Conservation (phyloP, 2,329 filamentous ascomycete genomes). For the Plenodomus biglobosus region DNA sequence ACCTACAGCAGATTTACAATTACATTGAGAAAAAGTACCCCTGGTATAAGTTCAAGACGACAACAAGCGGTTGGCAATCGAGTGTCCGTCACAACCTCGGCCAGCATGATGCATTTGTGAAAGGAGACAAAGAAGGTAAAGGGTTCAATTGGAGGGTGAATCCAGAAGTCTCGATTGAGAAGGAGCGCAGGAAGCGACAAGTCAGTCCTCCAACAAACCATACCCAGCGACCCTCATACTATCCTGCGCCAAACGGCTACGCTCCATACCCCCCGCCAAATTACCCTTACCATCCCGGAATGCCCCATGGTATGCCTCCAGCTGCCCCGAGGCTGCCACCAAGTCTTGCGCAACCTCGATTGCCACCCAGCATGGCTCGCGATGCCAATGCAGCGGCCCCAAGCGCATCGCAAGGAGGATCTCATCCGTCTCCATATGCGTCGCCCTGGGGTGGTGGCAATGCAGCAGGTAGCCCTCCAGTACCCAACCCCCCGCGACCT, state of each 20-base stretch:
- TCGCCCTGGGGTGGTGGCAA: slow-evolving; percentile 42
- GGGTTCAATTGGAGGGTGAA: slow-evolving; percentile 66
- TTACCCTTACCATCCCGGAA: slow-evolving; percentile 33
- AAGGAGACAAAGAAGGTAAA: slow-evolving; percentile 63
- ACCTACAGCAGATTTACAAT: slow-evolving; percentile 67
- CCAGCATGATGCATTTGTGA: slow-evolving; percentile 61
- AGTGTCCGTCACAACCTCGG: slow-evolving; percentile 67
- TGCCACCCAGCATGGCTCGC: slow-evolving; percentile 43
- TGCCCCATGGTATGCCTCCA: slow-evolving; percentile 35
- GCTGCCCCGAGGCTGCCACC: slow-evolving; percentile 34
- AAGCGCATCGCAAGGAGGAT: slow-evolving; percentile 27
- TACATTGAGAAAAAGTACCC: slow-evolving; percentile 65
- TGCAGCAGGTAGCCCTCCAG: slow-evolving; percentile 28
- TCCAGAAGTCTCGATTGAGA: slow-evolving; percentile 61
- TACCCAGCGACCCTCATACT: slow-evolving; percentile 35
- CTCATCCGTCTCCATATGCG: slow-evolving; percentile 38
- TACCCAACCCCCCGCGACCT: slow-evolving; percentile 31
- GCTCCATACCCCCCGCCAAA: slow-evolving; percentile 30
- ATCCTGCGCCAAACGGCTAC: slow-evolving; percentile 36
- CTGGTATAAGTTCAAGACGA: slow-evolving; percentile 62
- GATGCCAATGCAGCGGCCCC: slow-evolving; percentile 27
- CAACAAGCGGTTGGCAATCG: slow-evolving; percentile 66
- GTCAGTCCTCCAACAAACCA: slow-evolving; percentile 47
- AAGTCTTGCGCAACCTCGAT: slow-evolving; percentile 33
- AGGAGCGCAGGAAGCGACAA: slow-evolving; percentile 56